These are phyloP conservation scores for Ilyonectria destructans DNA, from an alignment of 2,329 filamentous ascomycete genomes.

Conservation along the genomic window DNA sequence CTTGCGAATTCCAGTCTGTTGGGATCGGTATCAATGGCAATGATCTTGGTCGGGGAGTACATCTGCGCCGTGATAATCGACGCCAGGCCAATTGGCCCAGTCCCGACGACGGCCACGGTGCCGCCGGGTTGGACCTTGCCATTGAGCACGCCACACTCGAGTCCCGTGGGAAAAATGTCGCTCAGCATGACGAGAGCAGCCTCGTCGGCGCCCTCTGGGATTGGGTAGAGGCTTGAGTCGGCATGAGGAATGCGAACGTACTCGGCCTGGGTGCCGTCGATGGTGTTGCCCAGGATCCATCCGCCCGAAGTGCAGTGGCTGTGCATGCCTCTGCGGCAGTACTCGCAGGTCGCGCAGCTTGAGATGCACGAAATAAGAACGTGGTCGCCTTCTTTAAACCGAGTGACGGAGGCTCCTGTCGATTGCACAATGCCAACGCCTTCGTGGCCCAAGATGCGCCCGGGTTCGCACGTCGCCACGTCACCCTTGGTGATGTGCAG, in stretches of 20 bases:
- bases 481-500: conserved; percentile 71
- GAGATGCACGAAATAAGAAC: conserved; percentile 69
- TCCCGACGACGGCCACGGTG: conserved; percentile 69
- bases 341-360: conserved; percentile 66
- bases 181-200: conserved; percentile 65
- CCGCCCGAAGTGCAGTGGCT: conserved; percentile 69
- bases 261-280: conserved; percentile 72
- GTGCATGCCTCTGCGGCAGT: conserved; percentile 66
- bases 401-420: conserved; percentile 61
- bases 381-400: conserved; percentile 64
- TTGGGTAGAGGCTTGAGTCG: conserved; percentile 62
- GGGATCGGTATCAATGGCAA: conserved; percentile 68
- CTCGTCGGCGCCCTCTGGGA: conserved; percentile 61
- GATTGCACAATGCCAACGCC: conserved; percentile 66
- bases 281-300: conserved; percentile 69
- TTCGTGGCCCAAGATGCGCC: conserved; percentile 68
- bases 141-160: conserved; percentile 69
- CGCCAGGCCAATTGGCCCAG: conserved; percentile 71
- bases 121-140: conserved; percentile 67
- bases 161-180: conserved; percentile 71
- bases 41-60: conserved; percentile 67
- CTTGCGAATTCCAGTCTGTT: conserved; percentile 64
- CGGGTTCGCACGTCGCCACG: conserved; percentile 63
- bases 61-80: conserved; percentile 69
- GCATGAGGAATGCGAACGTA: conserved; percentile 69